phyloP scores from a whole-genome alignment of 2,329 filamentous ascomycete species.

The Chaetomium olivaceum region DNA sequence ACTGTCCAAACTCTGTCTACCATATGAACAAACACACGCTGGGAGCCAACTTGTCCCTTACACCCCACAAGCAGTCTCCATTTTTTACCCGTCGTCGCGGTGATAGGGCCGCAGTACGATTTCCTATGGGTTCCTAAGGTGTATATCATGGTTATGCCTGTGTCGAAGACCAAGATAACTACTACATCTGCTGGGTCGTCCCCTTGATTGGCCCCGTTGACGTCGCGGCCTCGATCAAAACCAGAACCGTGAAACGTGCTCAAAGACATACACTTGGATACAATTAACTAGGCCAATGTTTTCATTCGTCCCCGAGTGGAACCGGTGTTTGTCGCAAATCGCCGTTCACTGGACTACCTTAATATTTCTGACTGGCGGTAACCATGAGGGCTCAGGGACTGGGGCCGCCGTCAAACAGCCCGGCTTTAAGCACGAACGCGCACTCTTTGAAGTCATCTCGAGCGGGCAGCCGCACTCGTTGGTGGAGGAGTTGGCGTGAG shows the following conservation, averaged over 20 bases:
- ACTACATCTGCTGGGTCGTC: too few relatives aligned
- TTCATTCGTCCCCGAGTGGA: background rate
- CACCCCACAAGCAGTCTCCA: background rate
- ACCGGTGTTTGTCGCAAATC: too few relatives aligned
- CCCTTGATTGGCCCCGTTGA: too few relatives aligned
- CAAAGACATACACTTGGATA: background rate
- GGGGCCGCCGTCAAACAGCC: background rate
- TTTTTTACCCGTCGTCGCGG: too few relatives aligned
- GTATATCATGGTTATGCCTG: too few relatives aligned
- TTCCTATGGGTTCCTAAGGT: too few relatives aligned
- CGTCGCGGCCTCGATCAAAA: background rate
- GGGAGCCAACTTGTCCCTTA: background rate
- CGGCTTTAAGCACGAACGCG: background rate
- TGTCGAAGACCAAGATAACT: too few relatives aligned
- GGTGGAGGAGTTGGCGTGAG: too few relatives aligned
- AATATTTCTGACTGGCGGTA: background rate
- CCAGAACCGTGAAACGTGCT: too few relatives aligned
- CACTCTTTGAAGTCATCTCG: background rate
- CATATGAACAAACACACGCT: background rate
- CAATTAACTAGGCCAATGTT: background rate
- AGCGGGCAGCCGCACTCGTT: too few relatives aligned
- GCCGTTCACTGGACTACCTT: background rate
- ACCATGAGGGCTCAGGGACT: background rate
- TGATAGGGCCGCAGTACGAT: too few relatives aligned
- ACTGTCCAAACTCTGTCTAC: background rate